Evolutionary conservation across 83 land plant species (phyloP).

Genomic region (Picea abies): DNA sequence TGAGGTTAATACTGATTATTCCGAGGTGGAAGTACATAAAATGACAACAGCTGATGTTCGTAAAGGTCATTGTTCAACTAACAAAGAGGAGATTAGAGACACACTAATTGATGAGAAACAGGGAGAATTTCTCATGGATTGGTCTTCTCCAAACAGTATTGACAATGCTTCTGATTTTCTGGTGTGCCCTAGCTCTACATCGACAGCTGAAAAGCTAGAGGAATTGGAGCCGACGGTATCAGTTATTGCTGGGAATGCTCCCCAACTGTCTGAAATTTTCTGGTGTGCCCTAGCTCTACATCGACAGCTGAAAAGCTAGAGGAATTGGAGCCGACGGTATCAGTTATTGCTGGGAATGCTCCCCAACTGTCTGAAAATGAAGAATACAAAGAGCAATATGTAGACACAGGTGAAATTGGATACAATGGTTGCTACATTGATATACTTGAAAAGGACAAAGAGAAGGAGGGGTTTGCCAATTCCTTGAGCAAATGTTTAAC

Average conservation of each 20-base stretch:
- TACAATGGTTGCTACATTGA: background rate
- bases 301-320: background rate
- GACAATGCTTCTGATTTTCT: background rate
- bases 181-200: slow-evolving; percentile 3
- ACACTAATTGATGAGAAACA: background rate
- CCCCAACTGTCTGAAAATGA: background rate
- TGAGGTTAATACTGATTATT: slow-evolving; percentile 1
- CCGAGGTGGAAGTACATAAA: background rate
- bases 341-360: background rate
- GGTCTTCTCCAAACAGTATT: background rate
- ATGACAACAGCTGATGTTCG: background rate
- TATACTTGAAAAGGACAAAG: slow-evolving; percentile 14
- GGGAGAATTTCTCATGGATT: slow-evolving; percentile 11
- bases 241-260: background rate
- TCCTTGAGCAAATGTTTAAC: slow-evolving; percentile 11
- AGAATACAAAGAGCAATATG: background rate
- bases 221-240: background rate
- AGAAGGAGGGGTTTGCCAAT: background rate
- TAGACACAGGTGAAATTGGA: slow-evolving; percentile 1
- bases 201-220: background rate
- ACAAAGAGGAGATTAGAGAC: background rate
- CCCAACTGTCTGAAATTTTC: background rate
- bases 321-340: background rate
- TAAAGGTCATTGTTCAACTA: background rate
- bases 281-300: slow-evolving; percentile 6